A percentile compares a stretch with the other conserved stretches of the same genome.
Conservation (phyloP, 306 rosid species). For the Sechiopsis laciniata region DNA sequence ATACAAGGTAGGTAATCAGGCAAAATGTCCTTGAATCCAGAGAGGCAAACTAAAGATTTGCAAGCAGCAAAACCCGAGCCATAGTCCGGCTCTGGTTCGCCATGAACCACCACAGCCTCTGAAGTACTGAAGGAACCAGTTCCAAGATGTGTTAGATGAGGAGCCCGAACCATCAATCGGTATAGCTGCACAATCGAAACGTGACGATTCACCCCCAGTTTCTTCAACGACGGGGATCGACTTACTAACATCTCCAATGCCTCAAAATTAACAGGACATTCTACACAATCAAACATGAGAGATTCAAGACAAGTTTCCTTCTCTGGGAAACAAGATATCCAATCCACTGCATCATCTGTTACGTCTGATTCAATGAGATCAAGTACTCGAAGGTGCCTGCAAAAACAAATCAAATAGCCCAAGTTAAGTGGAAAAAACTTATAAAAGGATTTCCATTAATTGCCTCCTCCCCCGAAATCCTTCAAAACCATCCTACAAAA, state of each 20-base stretch:
- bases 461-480: background rate
- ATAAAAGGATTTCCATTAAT: background rate
- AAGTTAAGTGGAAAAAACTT: background rate
- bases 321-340: slow-evolving; percentile 75
- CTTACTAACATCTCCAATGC: slow-evolving; percentile 79
- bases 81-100: slow-evolving; percentile 58
- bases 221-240: slow-evolving; percentile 72
- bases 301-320: slow-evolving; percentile 56
- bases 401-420: slow-evolving; percentile 17
- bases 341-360: slow-evolving; percentile 56
- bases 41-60: slow-evolving; percentile 71
- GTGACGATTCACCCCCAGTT: slow-evolving; percentile 53
- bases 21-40: slow-evolving; percentile 66
- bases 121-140: slow-evolving; percentile 49
- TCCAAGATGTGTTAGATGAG: slow-evolving; percentile 71
- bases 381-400: slow-evolving; percentile 68
- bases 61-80: slow-evolving; percentile 61
- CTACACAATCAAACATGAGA: slow-evolving; percentile 69
- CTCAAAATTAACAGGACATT: slow-evolving; percentile 47
- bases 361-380: slow-evolving; percentile 73
- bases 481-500: background rate
- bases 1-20: slow-evolving; percentile 55
- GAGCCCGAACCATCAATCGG: slow-evolving; percentile 55
- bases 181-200: slow-evolving; percentile 55
- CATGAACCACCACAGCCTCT: slow-evolving; percentile 31